phyloP scores from a whole-genome alignment of 257 asterid species.

The Solanum tarijense region DNA sequence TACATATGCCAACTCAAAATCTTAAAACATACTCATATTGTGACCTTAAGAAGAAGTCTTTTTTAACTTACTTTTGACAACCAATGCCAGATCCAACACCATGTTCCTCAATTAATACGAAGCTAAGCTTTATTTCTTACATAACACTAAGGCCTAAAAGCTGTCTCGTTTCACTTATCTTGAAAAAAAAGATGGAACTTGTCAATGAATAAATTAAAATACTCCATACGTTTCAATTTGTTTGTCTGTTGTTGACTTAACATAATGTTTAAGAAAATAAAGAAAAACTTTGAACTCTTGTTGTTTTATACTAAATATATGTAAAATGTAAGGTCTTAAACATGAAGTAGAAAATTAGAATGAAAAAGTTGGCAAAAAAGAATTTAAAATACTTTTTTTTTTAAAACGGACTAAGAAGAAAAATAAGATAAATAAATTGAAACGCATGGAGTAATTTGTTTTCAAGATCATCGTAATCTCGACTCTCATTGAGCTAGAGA shows the following conservation, averaged over 20 bases:
- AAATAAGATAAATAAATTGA: background rate
- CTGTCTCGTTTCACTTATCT: background rate
- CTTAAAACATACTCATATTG: conserved; percentile 21
- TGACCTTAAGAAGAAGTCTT: background rate
- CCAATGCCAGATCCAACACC: conserved; percentile 14
- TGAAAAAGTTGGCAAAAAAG: background rate
- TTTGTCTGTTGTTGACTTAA: background rate
- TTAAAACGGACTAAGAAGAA: background rate
- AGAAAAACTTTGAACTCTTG: background rate
- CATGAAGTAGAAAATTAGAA: background rate
- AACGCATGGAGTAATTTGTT: background rate
- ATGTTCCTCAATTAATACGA: background rate
- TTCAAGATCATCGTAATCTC: background rate
- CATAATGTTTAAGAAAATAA: background rate
- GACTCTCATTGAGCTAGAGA: background rate
- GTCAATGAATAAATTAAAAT: background rate
- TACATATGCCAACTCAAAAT: conserved; percentile 26
- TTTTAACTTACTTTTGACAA: conserved; percentile 7
- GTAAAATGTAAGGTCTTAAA: background rate
- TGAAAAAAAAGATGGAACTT: background rate
- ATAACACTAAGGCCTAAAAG: background rate
- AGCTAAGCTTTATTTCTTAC: background rate
- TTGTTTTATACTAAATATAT: background rate
- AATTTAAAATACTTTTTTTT: background rate
- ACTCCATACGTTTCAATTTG: background rate